A percentile compares a stretch with the other conserved stretches of the same genome.
phyloP scores from a whole-genome alignment of 2,329 filamentous ascomycete species.

The Colletotrichum camelliae region DNA sequence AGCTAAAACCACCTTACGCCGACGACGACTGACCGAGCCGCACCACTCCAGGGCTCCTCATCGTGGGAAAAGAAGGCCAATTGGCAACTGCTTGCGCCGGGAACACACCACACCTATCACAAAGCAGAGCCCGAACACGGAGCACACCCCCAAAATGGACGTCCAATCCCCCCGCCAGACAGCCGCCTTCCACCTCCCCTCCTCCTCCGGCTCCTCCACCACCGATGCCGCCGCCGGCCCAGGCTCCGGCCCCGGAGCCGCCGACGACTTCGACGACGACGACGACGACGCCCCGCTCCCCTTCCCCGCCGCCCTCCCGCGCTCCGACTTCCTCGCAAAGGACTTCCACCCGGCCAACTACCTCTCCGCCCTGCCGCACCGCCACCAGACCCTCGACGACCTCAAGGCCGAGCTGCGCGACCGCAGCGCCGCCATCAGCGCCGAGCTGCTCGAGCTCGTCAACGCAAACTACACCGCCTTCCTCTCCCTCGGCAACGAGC shows the following conservation, averaged over 20 bases:
- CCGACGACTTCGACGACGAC: constrained; percentile 40
- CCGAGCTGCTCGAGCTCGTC: constrained; percentile 91
- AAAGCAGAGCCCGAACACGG: neutral
- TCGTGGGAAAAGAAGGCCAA: neutral
- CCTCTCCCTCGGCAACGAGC: constrained; percentile 77
- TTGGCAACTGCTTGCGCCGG: constrained; percentile 22
- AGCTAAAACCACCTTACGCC: constrained; percentile 1
- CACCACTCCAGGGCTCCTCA: neutral
- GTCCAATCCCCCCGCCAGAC: constrained; percentile 16
- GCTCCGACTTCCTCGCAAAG: constrained; percentile 79
- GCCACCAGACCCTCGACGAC: constrained; percentile 96
- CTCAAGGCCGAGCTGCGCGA: constrained; percentile 85
- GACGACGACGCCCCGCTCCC: constrained; percentile 75
- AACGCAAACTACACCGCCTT: constrained; percentile 96
- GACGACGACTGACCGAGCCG: constrained; percentile 14
- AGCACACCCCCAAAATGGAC: constrained; percentile 30
- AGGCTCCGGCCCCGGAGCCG: constrained; percentile 41
- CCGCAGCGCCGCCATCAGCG: constrained; percentile 77
- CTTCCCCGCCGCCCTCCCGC: constrained; percentile 84
- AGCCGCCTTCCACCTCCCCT: constrained; percentile 45
- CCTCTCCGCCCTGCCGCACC: constrained; percentile 79
- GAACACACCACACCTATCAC: neutral
- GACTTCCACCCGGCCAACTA: constrained; percentile 83
- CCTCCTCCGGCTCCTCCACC: constrained; percentile 42
- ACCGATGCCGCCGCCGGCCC: constrained; percentile 41